phyloP scores from a whole-genome alignment of 805 yeast species.

The Candida verbasci region DNA sequence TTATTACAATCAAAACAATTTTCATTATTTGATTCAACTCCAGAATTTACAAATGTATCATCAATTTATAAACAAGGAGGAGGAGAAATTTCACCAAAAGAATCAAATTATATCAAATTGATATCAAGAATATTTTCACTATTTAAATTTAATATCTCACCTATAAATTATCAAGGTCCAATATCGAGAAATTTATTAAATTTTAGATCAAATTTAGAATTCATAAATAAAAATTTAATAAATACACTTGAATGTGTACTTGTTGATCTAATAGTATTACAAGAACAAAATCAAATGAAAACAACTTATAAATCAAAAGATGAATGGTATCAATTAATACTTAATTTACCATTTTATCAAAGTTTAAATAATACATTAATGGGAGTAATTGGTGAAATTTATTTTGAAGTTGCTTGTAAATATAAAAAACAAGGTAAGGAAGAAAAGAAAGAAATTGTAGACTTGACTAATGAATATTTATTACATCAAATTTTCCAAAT shows the following conservation, averaged over 20 bases:
- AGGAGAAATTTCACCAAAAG: slow-evolving; percentile 27
- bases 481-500: slow-evolving; percentile 35
- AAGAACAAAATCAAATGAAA: slow-evolving; percentile 46
- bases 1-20: slow-evolving; percentile 36
- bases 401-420: slow-evolving; percentile 40
- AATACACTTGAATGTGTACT: slow-evolving; percentile 50
- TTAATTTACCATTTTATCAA: slow-evolving; percentile 56
- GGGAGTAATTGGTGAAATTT: slow-evolving; percentile 56
- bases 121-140: slow-evolving; percentile 36
- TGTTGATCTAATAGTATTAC: slow-evolving; percentile 47
- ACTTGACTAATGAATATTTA: slow-evolving; percentile 27
- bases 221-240: slow-evolving; percentile 45
- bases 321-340: slow-evolving; percentile 58
- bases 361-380: slow-evolving; percentile 57
- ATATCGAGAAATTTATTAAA: slow-evolving; percentile 62
- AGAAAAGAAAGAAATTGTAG: slow-evolving; percentile 22
- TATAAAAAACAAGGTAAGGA: slow-evolving; percentile 18
- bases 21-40: slow-evolving; percentile 36
- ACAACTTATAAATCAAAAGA: slow-evolving; percentile 32
- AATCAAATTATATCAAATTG: slow-evolving; percentile 26
- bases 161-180: slow-evolving; percentile 62
- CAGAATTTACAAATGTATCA: slow-evolving; percentile 28
- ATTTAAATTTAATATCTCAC: slow-evolving; percentile 33
- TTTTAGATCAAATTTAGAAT: slow-evolving; percentile 61
- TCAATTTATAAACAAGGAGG: slow-evolving; percentile 22